These are phyloP conservation scores for Hysterium pulicare DNA, from an alignment of 2,329 filamentous ascomycete species.

Conservation along the genomic window DNA sequence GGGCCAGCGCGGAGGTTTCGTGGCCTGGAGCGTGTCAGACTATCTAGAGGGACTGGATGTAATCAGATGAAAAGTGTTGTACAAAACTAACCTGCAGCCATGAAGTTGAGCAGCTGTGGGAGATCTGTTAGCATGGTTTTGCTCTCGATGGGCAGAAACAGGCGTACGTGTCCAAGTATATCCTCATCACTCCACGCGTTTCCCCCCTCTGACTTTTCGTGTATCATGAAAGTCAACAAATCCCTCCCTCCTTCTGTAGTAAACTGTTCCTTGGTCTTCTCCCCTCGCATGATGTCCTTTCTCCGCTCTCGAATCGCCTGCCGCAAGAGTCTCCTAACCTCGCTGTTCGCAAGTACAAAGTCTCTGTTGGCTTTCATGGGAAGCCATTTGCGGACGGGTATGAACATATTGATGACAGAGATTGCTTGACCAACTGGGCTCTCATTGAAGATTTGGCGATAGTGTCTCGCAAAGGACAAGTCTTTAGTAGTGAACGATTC, in stretches of 20 bases:
- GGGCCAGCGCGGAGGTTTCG: conserved; percentile 43
- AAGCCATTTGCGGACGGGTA: conserved; percentile 28
- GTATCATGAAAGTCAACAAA: conserved; percentile 31
- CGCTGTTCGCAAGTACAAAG: conserved; percentile 34
- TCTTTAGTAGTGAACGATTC: conserved; percentile 11
- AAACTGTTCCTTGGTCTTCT: conserved; percentile 15
- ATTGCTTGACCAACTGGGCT: conserved; percentile 12
- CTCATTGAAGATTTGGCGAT: conserved; percentile 19
- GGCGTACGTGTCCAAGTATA: conserved; percentile 34
- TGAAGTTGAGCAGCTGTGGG: conserved; percentile 40
- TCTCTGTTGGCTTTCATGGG: conserved; percentile 40
- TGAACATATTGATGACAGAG: conserved; percentile 17
- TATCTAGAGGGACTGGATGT: too few relatives aligned
- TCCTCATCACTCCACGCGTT: conserved; percentile 41
- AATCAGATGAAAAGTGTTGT: too few relatives aligned
- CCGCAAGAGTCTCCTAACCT: conserved; percentile 35
- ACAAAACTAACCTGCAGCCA: not conserved
- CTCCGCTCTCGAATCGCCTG: conserved; percentile 28
- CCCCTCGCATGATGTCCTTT: conserved; percentile 17
- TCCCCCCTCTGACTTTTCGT: conserved; percentile 27
- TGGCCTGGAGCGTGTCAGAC: conserved; percentile 46
- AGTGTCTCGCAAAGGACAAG: conserved; percentile 15
- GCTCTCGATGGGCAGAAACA: not conserved
- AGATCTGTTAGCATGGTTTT: not conserved
- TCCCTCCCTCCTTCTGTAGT: conserved; percentile 8